Percentiles rank a stretch among this genome's conserved stretches.
phyloP scores from a whole-genome alignment of 2,329 filamentous ascomycete species.

The Whalleya microplaca region DNA sequence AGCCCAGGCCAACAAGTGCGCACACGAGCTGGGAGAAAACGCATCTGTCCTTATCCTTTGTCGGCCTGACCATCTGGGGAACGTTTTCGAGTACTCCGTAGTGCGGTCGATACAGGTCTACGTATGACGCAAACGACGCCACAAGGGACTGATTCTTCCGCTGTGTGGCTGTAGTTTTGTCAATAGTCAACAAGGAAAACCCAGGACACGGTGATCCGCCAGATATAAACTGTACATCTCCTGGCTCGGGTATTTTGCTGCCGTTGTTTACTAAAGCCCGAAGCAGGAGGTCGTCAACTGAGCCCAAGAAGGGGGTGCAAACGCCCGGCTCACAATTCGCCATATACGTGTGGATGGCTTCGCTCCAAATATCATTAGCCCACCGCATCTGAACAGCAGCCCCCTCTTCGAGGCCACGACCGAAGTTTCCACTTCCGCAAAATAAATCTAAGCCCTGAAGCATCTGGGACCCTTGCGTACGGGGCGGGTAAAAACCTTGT shows the following conservation, averaged over 20 bases:
- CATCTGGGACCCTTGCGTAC: conserved; percentile 34
- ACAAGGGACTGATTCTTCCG: conserved; percentile 76
- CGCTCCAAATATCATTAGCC: conserved; percentile 67
- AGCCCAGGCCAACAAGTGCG: conserved; percentile 74
- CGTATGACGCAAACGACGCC: conserved; percentile 73
- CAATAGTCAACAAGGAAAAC: conserved; percentile 67
- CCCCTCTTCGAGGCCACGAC: conserved; percentile 74
- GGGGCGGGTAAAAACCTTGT: conserved; percentile 59
- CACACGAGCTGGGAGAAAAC: conserved; percentile 76
- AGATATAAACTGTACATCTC: conserved; percentile 69
- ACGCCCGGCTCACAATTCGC: conserved; percentile 58
- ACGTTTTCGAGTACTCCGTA: conserved; percentile 83
- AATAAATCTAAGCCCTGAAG: conserved; percentile 73
- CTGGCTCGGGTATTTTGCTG: conserved; percentile 57
- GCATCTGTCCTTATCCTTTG: conserved; percentile 57
- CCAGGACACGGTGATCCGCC: conserved; percentile 80
- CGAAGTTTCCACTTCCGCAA: conserved; percentile 78
- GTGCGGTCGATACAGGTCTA: conserved; percentile 76
- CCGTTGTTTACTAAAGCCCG: conserved; percentile 56
- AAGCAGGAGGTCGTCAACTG: conserved; percentile 69
- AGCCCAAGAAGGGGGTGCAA: conserved; percentile 67
- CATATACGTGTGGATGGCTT: conserved; percentile 73
- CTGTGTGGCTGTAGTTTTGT: conserved; percentile 59
- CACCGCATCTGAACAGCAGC: conserved; percentile 67
- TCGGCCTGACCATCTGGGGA: conserved; percentile 60